Evolutionary conservation across 148 eudicot genomes (phyloP).

Genomic region (Amaranthus hypochondriacus): DNA sequence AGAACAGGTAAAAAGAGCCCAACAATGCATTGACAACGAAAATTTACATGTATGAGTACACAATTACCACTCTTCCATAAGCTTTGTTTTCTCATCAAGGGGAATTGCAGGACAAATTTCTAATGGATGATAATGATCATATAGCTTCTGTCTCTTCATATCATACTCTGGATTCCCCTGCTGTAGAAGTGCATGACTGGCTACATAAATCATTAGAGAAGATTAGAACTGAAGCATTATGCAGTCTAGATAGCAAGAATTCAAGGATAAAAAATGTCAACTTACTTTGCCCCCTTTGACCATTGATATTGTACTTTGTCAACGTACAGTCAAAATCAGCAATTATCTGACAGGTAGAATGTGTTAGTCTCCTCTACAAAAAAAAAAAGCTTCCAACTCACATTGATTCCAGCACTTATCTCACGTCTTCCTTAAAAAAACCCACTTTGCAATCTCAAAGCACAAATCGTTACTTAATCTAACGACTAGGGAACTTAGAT

Average conservation of each 20-base stretch:
- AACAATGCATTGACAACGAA: too few relatives aligned
- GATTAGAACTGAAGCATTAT: slow-evolving; percentile 12
- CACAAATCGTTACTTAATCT: neutral
- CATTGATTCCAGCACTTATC: neutral
- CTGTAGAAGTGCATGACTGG: slow-evolving; percentile 82
- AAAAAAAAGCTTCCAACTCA: neutral
- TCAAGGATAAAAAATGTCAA: slow-evolving; percentile 6
- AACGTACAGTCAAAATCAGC: slow-evolving; percentile 91
- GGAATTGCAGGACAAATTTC: slow-evolving; percentile 87
- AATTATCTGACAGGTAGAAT: slow-evolving; percentile 51
- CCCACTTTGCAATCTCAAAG: too few relatives aligned
- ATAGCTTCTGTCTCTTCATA: slow-evolving; percentile 65
- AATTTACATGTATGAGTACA: neutral
- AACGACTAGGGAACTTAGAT: neutral
- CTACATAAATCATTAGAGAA: slow-evolving; percentile 41
- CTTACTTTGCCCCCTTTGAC: slow-evolving; percentile 84
- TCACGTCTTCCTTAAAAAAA: neutral
- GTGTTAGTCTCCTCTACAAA: neutral
- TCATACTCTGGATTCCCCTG: slow-evolving; percentile 78
- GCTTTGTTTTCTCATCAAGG: slow-evolving; percentile 71
- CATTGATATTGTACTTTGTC: slow-evolving; percentile 68
- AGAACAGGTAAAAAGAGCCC: too few relatives aligned
- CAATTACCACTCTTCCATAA: slow-evolving; percentile 92
- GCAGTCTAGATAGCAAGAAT: neutral
- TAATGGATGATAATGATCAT: slow-evolving; percentile 75